phyloP scores from a whole-genome alignment of 2,329 filamentous ascomycete genomes.

The Mycosphaerella sp. region DNA sequence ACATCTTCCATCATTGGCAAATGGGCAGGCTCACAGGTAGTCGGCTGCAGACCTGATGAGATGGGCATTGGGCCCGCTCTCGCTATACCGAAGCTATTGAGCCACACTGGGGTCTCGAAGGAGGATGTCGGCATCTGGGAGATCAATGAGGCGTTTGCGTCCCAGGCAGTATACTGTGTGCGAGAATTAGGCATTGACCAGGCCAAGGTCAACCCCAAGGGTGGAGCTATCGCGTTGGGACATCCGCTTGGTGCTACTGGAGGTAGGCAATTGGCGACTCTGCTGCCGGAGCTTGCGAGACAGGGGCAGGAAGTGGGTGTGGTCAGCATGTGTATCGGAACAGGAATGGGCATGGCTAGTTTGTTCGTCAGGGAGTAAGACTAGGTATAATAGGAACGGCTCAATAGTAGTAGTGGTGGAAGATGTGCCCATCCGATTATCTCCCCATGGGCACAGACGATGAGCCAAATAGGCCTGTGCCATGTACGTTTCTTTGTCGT shows the following conservation, averaged over 20 bases:
- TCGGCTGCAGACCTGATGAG: slow-evolving; percentile 79
- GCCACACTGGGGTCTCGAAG: slow-evolving; percentile 58
- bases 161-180: slow-evolving; percentile 63
- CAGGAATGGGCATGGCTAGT: slow-evolving; percentile 49
- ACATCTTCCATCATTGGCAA: slow-evolving; percentile 66
- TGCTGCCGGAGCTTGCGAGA: slow-evolving; percentile 63
- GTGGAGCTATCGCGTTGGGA: slow-evolving; percentile 88
- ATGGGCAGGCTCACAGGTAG: slow-evolving; percentile 70
- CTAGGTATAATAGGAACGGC: no score
- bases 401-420: no score
- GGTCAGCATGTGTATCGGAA: slow-evolving; percentile 74
- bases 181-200: slow-evolving; percentile 62
- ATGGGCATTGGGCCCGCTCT: slow-evolving; percentile 89
- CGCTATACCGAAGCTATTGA: slow-evolving; percentile 77
- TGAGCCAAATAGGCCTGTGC: no score
- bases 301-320: slow-evolving; percentile 70
- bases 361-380: slow-evolving; percentile 47
- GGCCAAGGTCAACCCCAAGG: slow-evolving; percentile 79
- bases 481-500: no score
- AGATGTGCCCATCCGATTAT: no score
- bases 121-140: slow-evolving; percentile 80
- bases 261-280: slow-evolving; percentile 69
- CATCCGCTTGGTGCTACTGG: slow-evolving; percentile 88
- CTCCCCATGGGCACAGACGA: no score
- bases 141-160: slow-evolving; percentile 77